Base-by-base conservation (phyloP, 176 grass and related monocot genomes). In the Carex myosuroides region DNA sequence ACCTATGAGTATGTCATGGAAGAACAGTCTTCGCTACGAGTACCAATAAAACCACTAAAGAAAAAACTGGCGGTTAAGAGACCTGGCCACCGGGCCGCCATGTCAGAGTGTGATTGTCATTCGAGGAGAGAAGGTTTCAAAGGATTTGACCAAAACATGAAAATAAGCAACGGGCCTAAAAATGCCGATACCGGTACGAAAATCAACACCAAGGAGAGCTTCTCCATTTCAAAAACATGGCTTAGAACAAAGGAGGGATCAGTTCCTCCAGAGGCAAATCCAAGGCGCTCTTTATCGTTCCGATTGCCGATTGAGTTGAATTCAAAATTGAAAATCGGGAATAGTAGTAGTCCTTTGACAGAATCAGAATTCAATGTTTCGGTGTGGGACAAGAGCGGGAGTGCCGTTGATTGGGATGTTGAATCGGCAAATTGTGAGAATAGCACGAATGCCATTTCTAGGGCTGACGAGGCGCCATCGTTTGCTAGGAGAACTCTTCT, bases 1-100 rank as follows among this genome's bases (percentile, higher is more conserved):
- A 88, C 90, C 17, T 94, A 94, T 77, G 94, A 97, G 92, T 97
- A 97, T 87, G 89, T 94, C 7, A 94, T 97, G 92, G 94, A 97
- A 67, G 92, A 94, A 22, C 82, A 16, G 18, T 87, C 81, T 22
- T 60, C 69, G 26, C 85, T 97, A 82, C 76, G 84, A 41, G 90
- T 97, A 5, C 72, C 94, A n/a, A 92, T 98, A 83, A 90, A 90
- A 65, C 91, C 93, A 70, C 91, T 93, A 39, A 94, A 91, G 72
- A 92, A 91, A 79, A 85, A 30, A 2, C 61, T 83, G 0, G 26
- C 85, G 26, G 4, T 29, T 29, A 85, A 80, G 63, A 63, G 65
- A 86, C 84, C 84, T 14, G 85, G 87, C 21, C 88, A 92, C 84
- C 87, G 87, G 11, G 58, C 87, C 1, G 90, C 92, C 9, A 92